Percentiles rank a stretch among this genome's conserved stretches.
These are phyloP conservation scores for Saccharomycopsis crataegensis DNA, from an alignment of 1,139 yeast species.

Conservation along the genomic window DNA sequence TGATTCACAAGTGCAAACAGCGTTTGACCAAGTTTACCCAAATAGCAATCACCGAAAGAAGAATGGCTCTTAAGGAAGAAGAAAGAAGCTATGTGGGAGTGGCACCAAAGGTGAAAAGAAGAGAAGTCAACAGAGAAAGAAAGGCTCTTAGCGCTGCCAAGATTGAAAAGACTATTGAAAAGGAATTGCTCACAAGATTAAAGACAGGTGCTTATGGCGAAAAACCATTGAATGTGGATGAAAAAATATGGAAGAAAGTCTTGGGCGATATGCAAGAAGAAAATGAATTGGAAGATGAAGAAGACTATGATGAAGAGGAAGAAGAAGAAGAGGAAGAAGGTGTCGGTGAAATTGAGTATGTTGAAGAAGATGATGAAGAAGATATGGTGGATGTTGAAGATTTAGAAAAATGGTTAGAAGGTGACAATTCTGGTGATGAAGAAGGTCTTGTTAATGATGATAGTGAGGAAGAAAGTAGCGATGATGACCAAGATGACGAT, in stretches of 20 bases:
- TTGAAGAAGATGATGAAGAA: slow-evolving; percentile 73
- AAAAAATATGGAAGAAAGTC: slow-evolving; percentile 90
- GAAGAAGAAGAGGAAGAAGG: slow-evolving; percentile 56
- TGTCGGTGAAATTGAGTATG: slow-evolving; percentile 77
- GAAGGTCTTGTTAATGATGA: slow-evolving; percentile 21
- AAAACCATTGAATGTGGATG: slow-evolving; percentile 93
- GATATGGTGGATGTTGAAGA: slow-evolving; percentile 91
- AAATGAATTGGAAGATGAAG: slow-evolving; percentile 55
- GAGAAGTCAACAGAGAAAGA: slow-evolving; percentile 90
- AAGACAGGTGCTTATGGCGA: slow-evolving; percentile 94
- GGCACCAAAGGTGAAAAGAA: slow-evolving; percentile 87
- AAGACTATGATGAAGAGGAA: slow-evolving; percentile 47
- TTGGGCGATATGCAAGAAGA: slow-evolving; percentile 71
- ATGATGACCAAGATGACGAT: slow-evolving; percentile 32
- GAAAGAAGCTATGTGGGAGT: slow-evolving; percentile 90
- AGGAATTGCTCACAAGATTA: slow-evolving; percentile 85
- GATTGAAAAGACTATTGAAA: slow-evolving; percentile 93
- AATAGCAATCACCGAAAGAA: slow-evolving; percentile 92
- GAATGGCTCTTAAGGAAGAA: slow-evolving; percentile 82
- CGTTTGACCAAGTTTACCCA: slow-evolving; percentile 90
- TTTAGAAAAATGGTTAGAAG: slow-evolving; percentile 77
- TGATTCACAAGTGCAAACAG: slow-evolving; percentile 91
- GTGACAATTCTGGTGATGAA: slow-evolving; percentile 35
- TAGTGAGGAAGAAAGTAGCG: slow-evolving; percentile 29
- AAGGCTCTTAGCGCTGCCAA: slow-evolving; percentile 95